Conservation (phyloP, 768 basidiomycete genomes). For the Coprinopsis strossmayeri region DNA sequence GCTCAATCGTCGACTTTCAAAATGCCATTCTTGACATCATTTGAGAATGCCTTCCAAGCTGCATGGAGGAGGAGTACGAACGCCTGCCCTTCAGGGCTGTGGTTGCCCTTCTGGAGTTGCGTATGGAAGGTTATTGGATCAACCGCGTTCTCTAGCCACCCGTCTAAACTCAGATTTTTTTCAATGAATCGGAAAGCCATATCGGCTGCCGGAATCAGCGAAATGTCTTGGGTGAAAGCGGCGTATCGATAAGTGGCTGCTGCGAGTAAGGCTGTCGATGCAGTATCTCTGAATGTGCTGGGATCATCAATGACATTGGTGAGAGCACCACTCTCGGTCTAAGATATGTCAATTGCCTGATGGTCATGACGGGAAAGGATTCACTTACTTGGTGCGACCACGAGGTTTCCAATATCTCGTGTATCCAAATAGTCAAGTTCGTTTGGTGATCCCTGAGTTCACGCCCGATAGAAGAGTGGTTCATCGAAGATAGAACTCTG, state of each 20-base stretch:
- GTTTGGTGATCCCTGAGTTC: slow-evolving; percentile 31
- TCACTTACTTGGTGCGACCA: slow-evolving; percentile 37
- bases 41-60: slow-evolving; percentile 24
- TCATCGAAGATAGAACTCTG: slow-evolving; percentile 48
- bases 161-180: slow-evolving; percentile 29
- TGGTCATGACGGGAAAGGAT: background rate
- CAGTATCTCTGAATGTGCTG: slow-evolving; percentile 45
- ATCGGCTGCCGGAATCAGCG: slow-evolving; percentile 33
- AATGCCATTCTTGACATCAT: slow-evolving; percentile 23
- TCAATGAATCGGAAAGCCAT: slow-evolving; percentile 31
- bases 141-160: slow-evolving; percentile 40
- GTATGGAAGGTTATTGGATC: slow-evolving; percentile 45
- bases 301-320: slow-evolving; percentile 46
- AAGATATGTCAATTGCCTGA: background rate
- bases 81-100: slow-evolving; percentile 54
- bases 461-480: slow-evolving; percentile 32
- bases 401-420: slow-evolving; percentile 40
- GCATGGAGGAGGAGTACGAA: slow-evolving; percentile 51
- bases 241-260: slow-evolving; percentile 51
- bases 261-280: slow-evolving; percentile 53
- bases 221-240: slow-evolving; percentile 28
- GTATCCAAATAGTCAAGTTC: slow-evolving; percentile 46
- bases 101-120: slow-evolving; percentile 24
- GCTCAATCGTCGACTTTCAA: background rate
- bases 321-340: slow-evolving; percentile 40